phyloP scores from a whole-genome alignment of 495 filamentous ascomycete genomes.

The Friedmanniomyces endolithicus region DNA sequence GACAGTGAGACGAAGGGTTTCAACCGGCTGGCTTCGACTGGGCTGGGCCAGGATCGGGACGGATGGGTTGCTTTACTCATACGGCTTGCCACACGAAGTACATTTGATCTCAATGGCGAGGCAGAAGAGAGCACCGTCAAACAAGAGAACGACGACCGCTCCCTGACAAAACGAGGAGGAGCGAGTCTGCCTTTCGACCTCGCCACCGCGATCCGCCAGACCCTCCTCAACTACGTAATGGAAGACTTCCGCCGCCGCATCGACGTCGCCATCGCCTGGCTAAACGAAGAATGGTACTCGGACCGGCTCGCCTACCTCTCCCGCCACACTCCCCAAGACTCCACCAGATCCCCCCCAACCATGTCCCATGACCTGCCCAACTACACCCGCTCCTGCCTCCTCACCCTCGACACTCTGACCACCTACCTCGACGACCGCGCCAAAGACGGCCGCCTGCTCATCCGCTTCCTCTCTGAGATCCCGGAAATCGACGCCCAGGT shows the following conservation, averaged over 20 bases:
- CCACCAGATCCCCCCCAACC: neutral
- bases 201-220: constrained; percentile 57
- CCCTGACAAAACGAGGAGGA: neutral
- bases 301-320: constrained; percentile 48
- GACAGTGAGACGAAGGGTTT: constrained; percentile 45
- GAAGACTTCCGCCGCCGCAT: constrained; percentile 83
- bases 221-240: constrained; percentile 68
- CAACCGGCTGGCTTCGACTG: constrained; percentile 67
- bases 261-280: constrained; percentile 76
- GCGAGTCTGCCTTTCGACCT: constrained; percentile 34
- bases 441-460: constrained; percentile 86
- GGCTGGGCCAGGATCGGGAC: constrained; percentile 60
- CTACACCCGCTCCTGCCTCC: constrained; percentile 30
- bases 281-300: constrained; percentile 97
- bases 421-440: constrained; percentile 72
- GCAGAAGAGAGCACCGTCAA: constrained; percentile 37
- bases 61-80: constrained; percentile 82
- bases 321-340: neutral
- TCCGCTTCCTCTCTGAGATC: constrained; percentile 82
- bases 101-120: constrained; percentile 49
- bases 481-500: constrained; percentile 61
- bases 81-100: constrained; percentile 71
- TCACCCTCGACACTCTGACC: constrained; percentile 72
- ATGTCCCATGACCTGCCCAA: constrained; percentile 4
- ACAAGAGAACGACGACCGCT: constrained; percentile 31